Percentiles rank a stretch among this genome's conserved stretches.
phyloP scores from a whole-genome alignment of 225 moss, liverwort and hornwort species.

The Lunularia cruciata region DNA sequence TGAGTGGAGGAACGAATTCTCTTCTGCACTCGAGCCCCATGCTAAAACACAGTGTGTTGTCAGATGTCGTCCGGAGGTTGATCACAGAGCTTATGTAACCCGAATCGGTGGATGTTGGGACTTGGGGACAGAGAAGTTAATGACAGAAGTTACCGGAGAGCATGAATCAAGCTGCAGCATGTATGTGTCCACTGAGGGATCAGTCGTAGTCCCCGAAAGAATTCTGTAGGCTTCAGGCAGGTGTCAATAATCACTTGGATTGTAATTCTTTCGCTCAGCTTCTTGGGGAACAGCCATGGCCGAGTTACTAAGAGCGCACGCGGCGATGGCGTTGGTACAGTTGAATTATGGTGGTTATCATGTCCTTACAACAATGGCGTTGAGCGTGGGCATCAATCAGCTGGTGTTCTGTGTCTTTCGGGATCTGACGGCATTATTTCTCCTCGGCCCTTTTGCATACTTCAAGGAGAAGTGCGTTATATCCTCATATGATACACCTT shows the following conservation, averaged over 20 bases:
- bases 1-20: background rate
- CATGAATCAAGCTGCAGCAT: background rate
- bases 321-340: constrained; percentile 66
- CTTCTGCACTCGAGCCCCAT: too few species aligned
- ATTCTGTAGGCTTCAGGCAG: background rate
- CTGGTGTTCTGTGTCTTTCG: constrained; percentile 87
- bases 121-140: background rate
- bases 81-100: background rate
- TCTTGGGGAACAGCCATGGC: constrained; percentile 41
- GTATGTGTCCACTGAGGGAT: background rate
- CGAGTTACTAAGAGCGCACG: constrained; percentile 73
- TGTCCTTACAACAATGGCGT: constrained; percentile 78
- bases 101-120: background rate
- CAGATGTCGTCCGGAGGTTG: background rate
- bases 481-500: constrained; percentile 14
- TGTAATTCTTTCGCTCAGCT: too few species aligned
- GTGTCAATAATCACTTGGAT: too few species aligned
- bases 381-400: constrained; percentile 73
- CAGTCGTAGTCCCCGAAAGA: background rate
- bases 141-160: constrained; percentile 2
- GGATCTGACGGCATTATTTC: constrained; percentile 59
- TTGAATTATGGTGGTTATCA: constrained; percentile 87
- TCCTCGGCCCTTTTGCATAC: constrained; percentile 78
- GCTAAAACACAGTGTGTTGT: background rate
- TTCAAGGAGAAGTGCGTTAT: constrained; percentile 72